These are phyloP conservation scores for Serendipita sp. DNA, from an alignment of 768 basidiomycete species.

Conservation along the genomic window DNA sequence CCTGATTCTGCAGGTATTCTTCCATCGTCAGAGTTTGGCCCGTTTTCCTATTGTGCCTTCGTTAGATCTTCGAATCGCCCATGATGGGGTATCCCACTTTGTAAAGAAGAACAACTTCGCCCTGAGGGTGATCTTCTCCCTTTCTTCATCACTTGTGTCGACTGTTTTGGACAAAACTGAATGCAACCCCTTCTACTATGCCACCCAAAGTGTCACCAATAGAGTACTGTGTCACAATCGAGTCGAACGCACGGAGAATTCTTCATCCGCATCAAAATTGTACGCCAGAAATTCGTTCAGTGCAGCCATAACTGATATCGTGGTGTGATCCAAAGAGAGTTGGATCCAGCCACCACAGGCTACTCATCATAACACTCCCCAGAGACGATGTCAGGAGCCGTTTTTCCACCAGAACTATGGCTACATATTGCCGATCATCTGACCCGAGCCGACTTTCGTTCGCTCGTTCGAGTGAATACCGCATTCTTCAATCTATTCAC, in stretches of 20 bases:
- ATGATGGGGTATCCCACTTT: not conserved
- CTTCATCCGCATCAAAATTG: not conserved
- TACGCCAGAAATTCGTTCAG: not conserved
- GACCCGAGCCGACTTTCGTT: not conserved
- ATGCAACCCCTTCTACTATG: not conserved
- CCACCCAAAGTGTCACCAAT: too few relatives aligned
- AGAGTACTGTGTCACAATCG: not conserved
- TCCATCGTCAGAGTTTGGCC: not conserved
- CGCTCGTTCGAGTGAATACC: not conserved
- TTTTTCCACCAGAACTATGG: not conserved
- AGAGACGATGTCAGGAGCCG: not conserved
- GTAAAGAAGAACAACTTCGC: slow-evolving; percentile 2
- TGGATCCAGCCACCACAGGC: not conserved
- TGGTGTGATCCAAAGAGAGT: not conserved
- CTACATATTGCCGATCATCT: not conserved
- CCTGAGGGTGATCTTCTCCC: not conserved
- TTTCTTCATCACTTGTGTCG: not conserved
- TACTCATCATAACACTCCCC: not conserved
- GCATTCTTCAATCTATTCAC: not conserved
- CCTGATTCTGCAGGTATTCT: not conserved
- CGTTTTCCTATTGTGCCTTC: not conserved
- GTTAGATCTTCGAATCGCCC: not conserved
- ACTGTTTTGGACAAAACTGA: not conserved
- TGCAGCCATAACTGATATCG: not conserved
- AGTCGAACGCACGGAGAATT: not conserved